Evolutionary conservation across 1,284 basidiomycete species (phyloP), one percentile per base, ranked within the genome.

Genomic region (Anthracocystis panici-leucophaei): DNA sequence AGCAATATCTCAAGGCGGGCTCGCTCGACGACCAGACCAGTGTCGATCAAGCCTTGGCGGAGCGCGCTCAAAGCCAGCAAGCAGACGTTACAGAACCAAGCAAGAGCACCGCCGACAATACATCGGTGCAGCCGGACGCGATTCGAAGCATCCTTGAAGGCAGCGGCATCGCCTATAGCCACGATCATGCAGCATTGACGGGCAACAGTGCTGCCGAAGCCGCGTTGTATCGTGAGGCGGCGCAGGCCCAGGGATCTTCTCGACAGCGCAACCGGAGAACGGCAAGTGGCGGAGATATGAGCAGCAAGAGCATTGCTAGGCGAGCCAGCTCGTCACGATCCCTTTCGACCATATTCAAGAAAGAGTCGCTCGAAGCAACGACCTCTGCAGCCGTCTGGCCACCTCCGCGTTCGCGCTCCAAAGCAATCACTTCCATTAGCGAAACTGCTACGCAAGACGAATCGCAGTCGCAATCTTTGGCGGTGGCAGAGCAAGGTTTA

Each of bases 91-190:
- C 29, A 2, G 56, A 53, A 9, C 12, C 31, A 48, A 23, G 29
- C 14, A 10, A 45, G 12, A 23, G n/a, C 35, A 14, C 35, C 35
- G 35, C 33, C 5, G 45, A 21, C 7, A 31, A 41, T 8, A 16
- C 46, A 9, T 8, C 31, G 14, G 23, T 20, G 25, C 45, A 46
- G 25, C 44, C 51, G n/a, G 65, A 73, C 51, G 61, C 65, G 14
- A 49, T 73, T 21, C 61, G 60, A 2, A 50, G 45, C 23, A 68
- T 73, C 25, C 62, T 73, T 6, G 70, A 73, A 42, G 57, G 65
- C n/a, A 67, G 53, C 38, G 69, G 69, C 3, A 62, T 72, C 16
- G 45, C 57, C 21, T 72, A 72, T 44, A 72, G 64, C 7, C 69
- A 72, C 33, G 52, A 69, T n/a, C 66, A 69, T 49, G 66, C 66